Base-by-base conservation (phyloP, 2,329 filamentous ascomycete species). In the Phaeosphaeriaceae sp. region DNA sequence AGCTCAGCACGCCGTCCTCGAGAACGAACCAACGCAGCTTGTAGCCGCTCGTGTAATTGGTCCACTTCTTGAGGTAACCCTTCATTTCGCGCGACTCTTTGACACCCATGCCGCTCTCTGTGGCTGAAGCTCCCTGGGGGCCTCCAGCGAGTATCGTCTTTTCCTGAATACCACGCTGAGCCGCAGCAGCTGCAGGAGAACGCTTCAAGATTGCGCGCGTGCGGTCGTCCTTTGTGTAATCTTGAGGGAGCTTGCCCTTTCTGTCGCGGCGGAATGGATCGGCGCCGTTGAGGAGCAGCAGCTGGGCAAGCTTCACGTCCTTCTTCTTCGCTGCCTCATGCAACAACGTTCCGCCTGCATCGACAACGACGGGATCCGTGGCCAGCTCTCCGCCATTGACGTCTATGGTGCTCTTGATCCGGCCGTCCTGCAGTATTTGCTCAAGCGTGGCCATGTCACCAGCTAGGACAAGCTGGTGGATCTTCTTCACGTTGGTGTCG, bases 21-120 rank as follows among this genome's bases (percentile, higher is more conserved):
- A 99, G 86, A 15, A 98, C 95, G 74, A 99, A 99, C 93, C 94
- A 99, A 59, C 95, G 86, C 63, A 99, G 79, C 80, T 99, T 97
- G 81, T 97, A 99, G 9, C 95, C 95, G 74, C 91, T 93, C 21
- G 94, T 93, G 76, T 99, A 99, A 76, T 99, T 99, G 48, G 95
- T 99, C 95, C 95, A 99, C 78, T 99, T 99, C 81, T 97, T 98
- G 56, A 99, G 83, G 76, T 98, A 99, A 7, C 95, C 95, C 81
- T 96, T 97, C 91, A 99, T 98, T 79, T 98, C 94, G 48, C 93
- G 86, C 19, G 91, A 91, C 73, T 99, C 95, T 66, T 94, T 93
- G 17, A 91, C 90, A 24, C 90, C 91, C 57, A 86, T 78, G 17
- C 83, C 81, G 49, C 77, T 77, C 40, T 88, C 86, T 1, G 86